A percentile compares a stretch with the other conserved stretches of the same genome.
phyloP scores from a whole-genome alignment of 345 rosid genomes.

The Litchi chinensis region DNA sequence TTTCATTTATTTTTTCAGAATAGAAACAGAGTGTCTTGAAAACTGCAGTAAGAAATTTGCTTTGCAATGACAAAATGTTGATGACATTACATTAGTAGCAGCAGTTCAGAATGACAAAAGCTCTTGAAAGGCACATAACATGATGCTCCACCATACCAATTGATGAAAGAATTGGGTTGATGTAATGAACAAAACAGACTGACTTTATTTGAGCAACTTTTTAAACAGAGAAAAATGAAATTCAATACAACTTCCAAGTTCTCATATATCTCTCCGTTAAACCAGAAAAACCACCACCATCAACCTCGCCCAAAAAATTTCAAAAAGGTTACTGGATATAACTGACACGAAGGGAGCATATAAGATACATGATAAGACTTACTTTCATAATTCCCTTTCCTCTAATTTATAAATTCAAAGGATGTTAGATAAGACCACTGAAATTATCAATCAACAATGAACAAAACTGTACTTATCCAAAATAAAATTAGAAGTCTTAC shows the following conservation, averaged over 20 bases:
- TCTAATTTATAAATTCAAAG: background rate
- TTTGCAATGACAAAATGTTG: background rate
- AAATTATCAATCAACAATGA: constrained; percentile 4
- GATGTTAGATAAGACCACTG: background rate
- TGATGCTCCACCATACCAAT: background rate
- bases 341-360: background rate
- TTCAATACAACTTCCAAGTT: too few species aligned
- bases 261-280: background rate
- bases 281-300: background rate
- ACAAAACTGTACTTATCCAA: background rate
- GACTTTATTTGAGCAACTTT: background rate
- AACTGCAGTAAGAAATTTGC: background rate
- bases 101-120: background rate
- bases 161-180: background rate
- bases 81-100: background rate
- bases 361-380: background rate
- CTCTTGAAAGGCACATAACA: background rate
- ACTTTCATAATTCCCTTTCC: background rate
- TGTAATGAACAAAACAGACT: background rate
- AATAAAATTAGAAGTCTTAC: constrained; percentile 39
- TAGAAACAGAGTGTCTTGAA: constrained; percentile 12
- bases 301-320: background rate
- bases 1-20: constrained; percentile 20
- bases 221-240: background rate
- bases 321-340: background rate